A percentile compares a stretch with the other conserved stretches of the same genome.
Conservation (phyloP, 345 rosid genomes). For the Luvunga scandens region DNA sequence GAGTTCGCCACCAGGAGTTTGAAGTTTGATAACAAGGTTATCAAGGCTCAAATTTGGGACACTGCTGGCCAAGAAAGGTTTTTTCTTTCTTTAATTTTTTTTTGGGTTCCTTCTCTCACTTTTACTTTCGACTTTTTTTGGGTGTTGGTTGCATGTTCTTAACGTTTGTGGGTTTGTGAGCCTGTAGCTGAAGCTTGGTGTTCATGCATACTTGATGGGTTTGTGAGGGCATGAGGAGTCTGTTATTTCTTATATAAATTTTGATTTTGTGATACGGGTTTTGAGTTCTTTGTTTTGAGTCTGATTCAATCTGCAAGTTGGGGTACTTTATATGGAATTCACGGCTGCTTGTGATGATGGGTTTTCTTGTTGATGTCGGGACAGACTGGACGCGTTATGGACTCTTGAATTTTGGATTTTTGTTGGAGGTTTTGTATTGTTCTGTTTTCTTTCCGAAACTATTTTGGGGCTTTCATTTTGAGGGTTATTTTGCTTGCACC, state of each 20-base stretch:
- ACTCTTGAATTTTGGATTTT: neutral
- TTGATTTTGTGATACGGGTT: too few relatives aligned
- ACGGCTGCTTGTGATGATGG: neutral
- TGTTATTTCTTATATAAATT: neutral
- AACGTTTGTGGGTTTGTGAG: neutral
- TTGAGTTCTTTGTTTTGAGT: neutral
- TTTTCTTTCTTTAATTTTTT: neutral
- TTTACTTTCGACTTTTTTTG: neutral
- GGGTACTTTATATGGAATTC: neutral
- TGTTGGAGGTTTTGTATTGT: neutral
- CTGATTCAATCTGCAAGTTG: neutral
- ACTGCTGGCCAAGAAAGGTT: conserved; percentile 60
- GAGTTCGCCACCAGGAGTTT: conserved; percentile 54
- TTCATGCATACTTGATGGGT: neutral
- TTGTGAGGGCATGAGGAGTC: neutral
- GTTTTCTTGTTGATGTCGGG: neutral
- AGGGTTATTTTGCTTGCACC: neutral
- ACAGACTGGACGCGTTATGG: neutral
- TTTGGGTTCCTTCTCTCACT: neutral
- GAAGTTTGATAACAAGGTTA: conserved; percentile 41
- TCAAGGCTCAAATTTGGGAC: conserved; percentile 64
- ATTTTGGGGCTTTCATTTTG: neutral
- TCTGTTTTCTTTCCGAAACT: neutral
- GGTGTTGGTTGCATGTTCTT: neutral
- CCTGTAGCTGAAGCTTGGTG: neutral